Evolutionary conservation across 768 basidiomycete genomes (phyloP), one percentile per base, ranked within the genome.

Genomic region (Vararia minispora): DNA sequence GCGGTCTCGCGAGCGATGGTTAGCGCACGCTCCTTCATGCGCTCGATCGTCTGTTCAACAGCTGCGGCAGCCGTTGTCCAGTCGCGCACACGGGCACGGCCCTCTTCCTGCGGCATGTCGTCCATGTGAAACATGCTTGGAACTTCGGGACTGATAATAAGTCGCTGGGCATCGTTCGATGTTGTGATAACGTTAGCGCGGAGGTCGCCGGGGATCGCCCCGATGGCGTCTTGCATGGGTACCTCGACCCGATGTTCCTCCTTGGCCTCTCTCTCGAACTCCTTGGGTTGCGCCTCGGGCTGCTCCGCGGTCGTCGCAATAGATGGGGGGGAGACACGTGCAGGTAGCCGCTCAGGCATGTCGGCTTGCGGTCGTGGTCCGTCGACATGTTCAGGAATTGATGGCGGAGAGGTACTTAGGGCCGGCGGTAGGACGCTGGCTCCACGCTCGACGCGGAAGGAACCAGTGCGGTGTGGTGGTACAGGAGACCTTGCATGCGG

Each of bases 401-500:
- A 16, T 10, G 32, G 36, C 4, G 25, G 8, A n/a, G n/a, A n/a
- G n/a, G n/a, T n/a, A n/a, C 35, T 38, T 31, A 2, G 45, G 21
- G 2, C 13, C 22, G 26, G 33, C 21, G 11, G 11, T 33, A 11
- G 16, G 10, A 13, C 30, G 26, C 35, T 46, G 45, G n/a, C n/a
- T 18, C 43, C 38, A 23, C 45, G 42, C 45, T 36, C 40, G 8
- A 46, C n/a, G 34, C 10, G 45, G 37, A 10, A 46, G 45, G 6
- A 43, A 33, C 11, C 44, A 42, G 16, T 43, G 45, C 31, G 37
- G 39, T 5, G 43, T 37, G 6, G 45, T 37, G 16, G 45, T n/a
- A n/a, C n/a, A n/a, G 39, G 35, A 33, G 39, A 5, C 24, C 43
- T 8, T 33, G 34, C 6, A 39, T 37, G 13, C 43, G 45, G 11